These are phyloP conservation scores for Colletotrichum plurivorum DNA, from an alignment of 2,329 filamentous ascomycete genomes.

Conservation along the genomic window DNA sequence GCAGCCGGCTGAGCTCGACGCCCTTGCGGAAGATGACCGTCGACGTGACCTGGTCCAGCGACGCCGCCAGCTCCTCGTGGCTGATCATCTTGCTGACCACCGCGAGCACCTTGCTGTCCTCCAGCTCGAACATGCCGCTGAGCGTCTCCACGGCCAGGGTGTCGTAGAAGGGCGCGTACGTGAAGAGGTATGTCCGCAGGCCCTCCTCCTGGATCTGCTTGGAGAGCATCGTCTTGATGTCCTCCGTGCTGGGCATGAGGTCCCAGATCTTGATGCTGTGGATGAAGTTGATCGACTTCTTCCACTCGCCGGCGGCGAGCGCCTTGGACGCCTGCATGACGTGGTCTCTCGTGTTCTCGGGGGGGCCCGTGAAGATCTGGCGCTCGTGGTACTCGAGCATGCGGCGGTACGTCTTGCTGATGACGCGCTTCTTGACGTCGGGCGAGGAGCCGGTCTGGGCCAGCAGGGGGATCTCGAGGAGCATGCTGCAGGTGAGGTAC, in stretches of 20 bases:
- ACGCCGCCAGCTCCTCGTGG: constrained; percentile 96
- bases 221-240: constrained; percentile 97
- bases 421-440: constrained; percentile 96
- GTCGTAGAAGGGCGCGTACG: constrained; percentile 99
- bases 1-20: constrained; percentile 94
- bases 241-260: constrained; percentile 90
- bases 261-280: constrained; percentile 99
- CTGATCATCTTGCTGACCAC: constrained; percentile 99
- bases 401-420: constrained; percentile 99
- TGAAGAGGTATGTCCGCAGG: constrained; percentile 98
- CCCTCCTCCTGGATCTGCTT: constrained; percentile 99
- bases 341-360: constrained; percentile 98
- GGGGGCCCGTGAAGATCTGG: constrained; percentile 98
- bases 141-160: constrained; percentile 90
- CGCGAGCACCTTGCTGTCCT: constrained; percentile 90
- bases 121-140: constrained; percentile 94
- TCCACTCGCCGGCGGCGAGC: constrained; percentile 97
- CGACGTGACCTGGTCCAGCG: constrained; percentile 96
- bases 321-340: constrained; percentile 99
- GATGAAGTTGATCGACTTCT: constrained; percentile 93
- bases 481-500: constrained; percentile 99
- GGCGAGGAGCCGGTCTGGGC: constrained; percentile 97
- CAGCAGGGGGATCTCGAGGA: constrained; percentile 96
- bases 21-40: constrained; percentile 99
- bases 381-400: constrained; percentile 99